These are phyloP conservation scores for Herpetospermum pedunculosum DNA, from an alignment of 306 rosid genomes.

Conservation along the genomic window DNA sequence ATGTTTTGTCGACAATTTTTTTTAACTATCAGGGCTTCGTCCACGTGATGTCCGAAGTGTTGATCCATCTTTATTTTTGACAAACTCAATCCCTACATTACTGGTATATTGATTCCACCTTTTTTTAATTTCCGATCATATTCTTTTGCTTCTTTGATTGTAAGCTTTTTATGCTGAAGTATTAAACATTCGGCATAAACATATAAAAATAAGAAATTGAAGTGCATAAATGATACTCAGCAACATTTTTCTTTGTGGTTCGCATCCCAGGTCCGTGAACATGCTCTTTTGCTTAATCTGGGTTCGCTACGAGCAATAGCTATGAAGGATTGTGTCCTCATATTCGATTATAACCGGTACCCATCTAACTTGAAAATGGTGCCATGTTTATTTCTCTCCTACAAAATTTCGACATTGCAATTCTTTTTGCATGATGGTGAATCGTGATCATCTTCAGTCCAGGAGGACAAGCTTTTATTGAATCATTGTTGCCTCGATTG, in stretches of 20 bases:
- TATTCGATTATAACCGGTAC: constrained; percentile 80
- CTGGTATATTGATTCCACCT: constrained; percentile 40
- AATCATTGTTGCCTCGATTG: constrained; percentile 72
- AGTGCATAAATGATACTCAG: not conserved
- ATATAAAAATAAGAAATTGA: not conserved
- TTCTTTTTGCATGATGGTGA: constrained; percentile 15
- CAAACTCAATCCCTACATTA: constrained; percentile 84
- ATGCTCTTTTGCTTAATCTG: constrained; percentile 83
- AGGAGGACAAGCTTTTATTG: constrained; percentile 91
- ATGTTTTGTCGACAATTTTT: too few species aligned
- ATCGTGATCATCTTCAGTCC: constrained; percentile 40
- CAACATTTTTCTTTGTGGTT: constrained; percentile 11
- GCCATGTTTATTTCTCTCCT: not conserved
- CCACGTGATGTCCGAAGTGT: constrained; percentile 96
- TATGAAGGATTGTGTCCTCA: constrained; percentile 72
- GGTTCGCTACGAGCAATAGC: constrained; percentile 95
- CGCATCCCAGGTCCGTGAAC: constrained; percentile 71
- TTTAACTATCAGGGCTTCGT: constrained; percentile 66
- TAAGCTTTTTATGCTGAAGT: not conserved
- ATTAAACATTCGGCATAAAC: not conserved
- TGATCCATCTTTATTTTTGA: constrained; percentile 89
- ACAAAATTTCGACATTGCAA: constrained; percentile 5
- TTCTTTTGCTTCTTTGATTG: not conserved
- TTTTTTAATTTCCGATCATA: not conserved
- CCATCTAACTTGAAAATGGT: constrained; percentile 17